These are phyloP conservation scores for Alopecurus myosuroides DNA, from an alignment of 176 grass and related monocot species.

Conservation along the genomic window DNA sequence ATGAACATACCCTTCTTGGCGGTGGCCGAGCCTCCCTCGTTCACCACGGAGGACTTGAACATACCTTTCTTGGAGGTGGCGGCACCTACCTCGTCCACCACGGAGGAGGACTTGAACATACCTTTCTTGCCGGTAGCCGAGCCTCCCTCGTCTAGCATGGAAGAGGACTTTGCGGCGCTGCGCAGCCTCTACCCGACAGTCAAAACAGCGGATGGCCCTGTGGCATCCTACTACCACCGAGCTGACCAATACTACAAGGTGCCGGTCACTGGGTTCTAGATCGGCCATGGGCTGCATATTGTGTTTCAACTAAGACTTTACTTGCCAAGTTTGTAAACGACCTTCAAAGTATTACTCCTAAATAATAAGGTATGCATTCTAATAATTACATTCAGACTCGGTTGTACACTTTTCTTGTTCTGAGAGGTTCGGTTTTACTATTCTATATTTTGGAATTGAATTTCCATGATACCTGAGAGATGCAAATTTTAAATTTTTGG, in stretches of 20 bases:
- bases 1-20: not conserved
- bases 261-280: not conserved
- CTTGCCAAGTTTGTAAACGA: not conserved
- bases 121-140: too few relatives aligned
- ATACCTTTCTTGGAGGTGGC: too few relatives aligned
- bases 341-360: not conserved
- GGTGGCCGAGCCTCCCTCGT: not conserved
- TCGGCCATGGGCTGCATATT: not conserved
- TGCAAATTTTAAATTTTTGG: too few relatives aligned
- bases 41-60: too few relatives aligned
- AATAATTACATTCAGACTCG: not conserved
- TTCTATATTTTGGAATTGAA: not conserved
- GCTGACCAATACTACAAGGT: not conserved
- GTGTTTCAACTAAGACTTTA: not conserved
- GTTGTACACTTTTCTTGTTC: too few relatives aligned
- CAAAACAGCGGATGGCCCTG: not conserved
- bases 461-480: not conserved
- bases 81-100: too few relatives aligned
- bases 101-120: too few relatives aligned
- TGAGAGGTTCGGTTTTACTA: too few relatives aligned
- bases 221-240: not conserved
- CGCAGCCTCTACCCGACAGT: not conserved
- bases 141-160: too few relatives aligned
- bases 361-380: not conserved
- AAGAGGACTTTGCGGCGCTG: not conserved